These are phyloP conservation scores for Globisporangium middletonii DNA, from an alignment of 352 stramenopile species.

Conservation along the genomic window DNA sequence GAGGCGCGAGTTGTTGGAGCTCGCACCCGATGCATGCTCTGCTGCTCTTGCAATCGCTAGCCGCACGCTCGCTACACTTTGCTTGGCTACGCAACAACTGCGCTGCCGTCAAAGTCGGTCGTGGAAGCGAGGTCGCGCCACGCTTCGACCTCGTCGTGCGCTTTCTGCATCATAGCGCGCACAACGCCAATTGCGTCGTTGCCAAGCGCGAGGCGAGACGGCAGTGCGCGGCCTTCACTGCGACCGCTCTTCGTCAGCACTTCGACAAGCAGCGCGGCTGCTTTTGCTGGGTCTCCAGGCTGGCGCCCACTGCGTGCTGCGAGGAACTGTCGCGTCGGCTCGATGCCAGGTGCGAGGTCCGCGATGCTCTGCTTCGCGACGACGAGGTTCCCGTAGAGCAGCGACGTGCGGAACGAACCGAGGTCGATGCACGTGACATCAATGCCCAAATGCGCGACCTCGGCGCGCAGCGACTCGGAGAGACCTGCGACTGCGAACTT, in stretches of 20 bases:
- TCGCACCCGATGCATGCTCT: no score
- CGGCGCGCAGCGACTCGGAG: slow-evolving; percentile 24
- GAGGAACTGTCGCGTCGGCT: slow-evolving; percentile 22
- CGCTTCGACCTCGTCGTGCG: neutral
- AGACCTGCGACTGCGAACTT: slow-evolving; percentile 36
- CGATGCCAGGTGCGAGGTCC: slow-evolving; percentile 20
- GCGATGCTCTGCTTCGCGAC: slow-evolving; percentile 16
- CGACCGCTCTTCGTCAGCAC: slow-evolving; percentile 32
- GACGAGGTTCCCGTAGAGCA: slow-evolving; percentile 20
- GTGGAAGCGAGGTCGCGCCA: slow-evolving; percentile 9
- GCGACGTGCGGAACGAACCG: slow-evolving; percentile 28
- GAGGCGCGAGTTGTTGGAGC: no score
- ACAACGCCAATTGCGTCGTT: slow-evolving; percentile 15
- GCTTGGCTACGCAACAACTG: neutral
- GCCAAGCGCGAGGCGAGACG: slow-evolving; percentile 20
- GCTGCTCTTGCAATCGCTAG: neutral
- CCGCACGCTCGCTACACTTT: neutral
- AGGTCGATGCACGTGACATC: slow-evolving; percentile 35
- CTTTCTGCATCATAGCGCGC: neutral
- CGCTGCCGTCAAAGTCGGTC: slow-evolving; percentile 5
- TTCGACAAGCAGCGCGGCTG: slow-evolving; percentile 25
- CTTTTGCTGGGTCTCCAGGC: slow-evolving; percentile 25
- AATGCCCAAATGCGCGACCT: slow-evolving; percentile 29
- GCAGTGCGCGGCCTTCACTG: slow-evolving; percentile 22
- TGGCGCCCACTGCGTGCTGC: slow-evolving; percentile 25